Conservation (phyloP, 495 filamentous ascomycete genomes). For the Glonium stellatum region DNA sequence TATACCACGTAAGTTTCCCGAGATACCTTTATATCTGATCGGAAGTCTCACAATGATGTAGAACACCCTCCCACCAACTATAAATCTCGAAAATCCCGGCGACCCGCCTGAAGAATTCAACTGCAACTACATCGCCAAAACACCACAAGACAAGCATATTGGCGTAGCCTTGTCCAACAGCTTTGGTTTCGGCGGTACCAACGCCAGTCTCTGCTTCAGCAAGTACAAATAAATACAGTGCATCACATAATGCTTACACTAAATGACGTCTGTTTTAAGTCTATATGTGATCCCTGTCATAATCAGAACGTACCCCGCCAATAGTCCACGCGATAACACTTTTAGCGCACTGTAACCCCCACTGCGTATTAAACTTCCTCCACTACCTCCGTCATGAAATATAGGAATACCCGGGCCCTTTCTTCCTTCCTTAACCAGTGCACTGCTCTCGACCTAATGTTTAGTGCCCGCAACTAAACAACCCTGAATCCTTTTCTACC, state of each 20-base stretch:
- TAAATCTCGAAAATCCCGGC: constrained; percentile 66
- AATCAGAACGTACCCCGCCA: constrained; percentile 21
- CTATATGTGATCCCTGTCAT: constrained; percentile 7
- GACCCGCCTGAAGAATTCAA: constrained; percentile 52
- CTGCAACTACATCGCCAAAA: constrained; percentile 78
- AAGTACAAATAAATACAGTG: constrained; percentile 32
- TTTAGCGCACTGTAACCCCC: not conserved
- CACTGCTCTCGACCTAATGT: not conserved
- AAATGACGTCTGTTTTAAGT: too few relatives aligned
- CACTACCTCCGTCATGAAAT: not conserved
- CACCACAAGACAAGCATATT: constrained; percentile 61
- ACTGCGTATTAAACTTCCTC: not conserved
- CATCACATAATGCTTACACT: not conserved
- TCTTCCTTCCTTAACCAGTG: not conserved
- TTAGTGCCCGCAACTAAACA: not conserved
- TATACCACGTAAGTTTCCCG: constrained; percentile 58
- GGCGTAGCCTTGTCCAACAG: constrained; percentile 83
- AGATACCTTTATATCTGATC: constrained; percentile 23
- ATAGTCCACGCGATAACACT: not conserved
- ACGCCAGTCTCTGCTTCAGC: constrained; percentile 80
- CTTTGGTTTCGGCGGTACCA: constrained; percentile 97
- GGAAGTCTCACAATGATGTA: constrained; percentile 32
- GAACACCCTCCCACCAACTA: constrained; percentile 77
- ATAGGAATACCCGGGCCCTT: not conserved
- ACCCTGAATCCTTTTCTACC: not conserved